Base-by-base conservation (phyloP, 2,329 filamentous ascomycete species). In the Sarocladium oryzae region DNA sequence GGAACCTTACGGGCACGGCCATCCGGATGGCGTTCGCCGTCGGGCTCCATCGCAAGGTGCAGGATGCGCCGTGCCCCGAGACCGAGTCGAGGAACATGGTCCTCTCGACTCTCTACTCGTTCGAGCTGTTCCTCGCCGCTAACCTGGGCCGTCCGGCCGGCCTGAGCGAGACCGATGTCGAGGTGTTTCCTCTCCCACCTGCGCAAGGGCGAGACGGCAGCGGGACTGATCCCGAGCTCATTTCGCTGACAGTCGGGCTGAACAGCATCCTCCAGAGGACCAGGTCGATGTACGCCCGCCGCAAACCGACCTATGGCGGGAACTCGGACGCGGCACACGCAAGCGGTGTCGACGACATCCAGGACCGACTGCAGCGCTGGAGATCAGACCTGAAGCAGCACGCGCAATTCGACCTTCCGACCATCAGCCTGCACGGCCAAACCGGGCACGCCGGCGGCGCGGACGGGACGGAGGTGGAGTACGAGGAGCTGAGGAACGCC, bases 51-150 rank as follows among this genome's bases (percentile, higher is more conserved):
- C 55, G 64, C 20, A 49, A 49, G 18, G 18, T 36, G 13, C 33
- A 36, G n/a, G 21, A 26, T 18, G 3, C 46, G 18, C 30, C 46
- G 4, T 37, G 8, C 13, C 24, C 20, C 20, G 46, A 24, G 20
- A 37, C 33, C 7, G 30, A 48, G 28, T 48, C 40, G 43, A 48
- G 43, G 26, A 48, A 20, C 26, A 4, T 63, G 51, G 63, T 69
- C 0, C 68, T 68, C 38, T 69, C 67, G 50, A 68, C 66, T 1
- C 58, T 69, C 4, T 69, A 66, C 52, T 56, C 59, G 0, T 67
- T 68, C 11, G 67, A 69, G 18, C 65, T 68, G 41, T 67, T 68
- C 43, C 59, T 69, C 0, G 63, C 65, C 2, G 66, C 63, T 2
- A 68, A 63, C 40, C 60, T 69, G 0, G 67, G 66, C 0, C 60